Base-by-base conservation (phyloP, 768 basidiomycete genomes). In the Tubosaeta brunneosetosa region DNA sequence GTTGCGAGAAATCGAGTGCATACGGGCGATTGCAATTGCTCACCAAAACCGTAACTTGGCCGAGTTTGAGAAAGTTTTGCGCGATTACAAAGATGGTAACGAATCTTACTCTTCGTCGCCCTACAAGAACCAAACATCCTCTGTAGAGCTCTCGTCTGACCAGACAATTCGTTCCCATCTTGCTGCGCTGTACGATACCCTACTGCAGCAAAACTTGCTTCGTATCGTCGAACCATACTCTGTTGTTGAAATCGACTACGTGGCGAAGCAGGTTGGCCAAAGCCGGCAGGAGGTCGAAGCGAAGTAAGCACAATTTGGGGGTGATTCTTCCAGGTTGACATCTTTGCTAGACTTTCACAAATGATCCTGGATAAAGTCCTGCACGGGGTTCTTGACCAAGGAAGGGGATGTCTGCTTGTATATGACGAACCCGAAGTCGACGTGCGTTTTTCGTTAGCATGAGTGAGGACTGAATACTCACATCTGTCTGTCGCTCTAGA, bases 361-460 rank as follows among this genome's bases (percentile, higher is more conserved):
- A 98, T 99, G 95, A 99, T 98, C 56, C 74, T 97, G 34, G 95
- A 97, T 72, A 94, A 94, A 61, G 83, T 94, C 2, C 81, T 98
- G 57, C 82, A 91, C 56, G 95, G 95, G 6, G 94, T 99, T 1
- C 77, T 99, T n/a, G 95, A 98, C 67, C 95, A 98, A 67, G 93
- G 92, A 26, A 81, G 91, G 3, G 94, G 94, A 0, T 94, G 93
- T 63, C 72, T 97, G 45, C 73, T 97, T 47, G 84, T 98, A n/a
- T 97, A 89, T 55, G 91, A 97, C 52, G 77, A 91, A 67, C 82
- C 83, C 1, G 87, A 90, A 62, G 82, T 82, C 12, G 93, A 97
- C 71, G 92, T 92, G 62, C 51, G 89, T 78, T 38, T 27, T 40
- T 27, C 17, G n/a, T 31, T 33, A 14, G 16, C 7, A 27, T n/a